Evolutionary conservation across 225 moss, liverwort and hornwort species (phyloP), one percentile per base, ranked within the genome.

Genomic region (Sphagnum contortum): DNA sequence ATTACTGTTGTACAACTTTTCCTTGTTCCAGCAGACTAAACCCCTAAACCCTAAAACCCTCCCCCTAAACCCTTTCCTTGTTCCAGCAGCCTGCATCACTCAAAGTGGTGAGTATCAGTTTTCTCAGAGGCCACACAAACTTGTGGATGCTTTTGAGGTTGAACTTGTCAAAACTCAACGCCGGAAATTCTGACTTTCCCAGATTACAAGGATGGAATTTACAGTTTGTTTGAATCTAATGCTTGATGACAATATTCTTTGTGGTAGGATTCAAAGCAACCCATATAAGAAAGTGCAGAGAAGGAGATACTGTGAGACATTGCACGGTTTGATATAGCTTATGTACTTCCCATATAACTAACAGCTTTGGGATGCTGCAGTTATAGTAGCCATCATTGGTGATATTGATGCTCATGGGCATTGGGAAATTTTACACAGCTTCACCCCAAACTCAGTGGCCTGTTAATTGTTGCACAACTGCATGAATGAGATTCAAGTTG

Each of bases 371-470:
- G 29, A 29, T 29, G 29, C 29, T 29, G 29, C 29, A 29, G 29
- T 29, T 29, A 29, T 29, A 29, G 72, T 94, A 94, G 44, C 86
- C 73, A 50, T 82, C 57, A 57, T 88, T 55, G n/a, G 79, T 67
- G 3, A 94, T 82, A 44, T 84, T 77, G 67, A 94, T 66, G 53
- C 73, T 81, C 49, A 62, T 63, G 3, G 90, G 90, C 72, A 90
- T 83, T 8, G 93, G 93, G 86, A 4, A 47, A 69, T 29, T 29
- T 29, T 29, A 1, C 29, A 1, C 29, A 29, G 29, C 29, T 81
- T 81, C 29, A 94, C 49, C 11, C 93, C 93, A 59, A 94, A 90
- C 81, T 94, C 93, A 4, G 93, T 94, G 49, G 90, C 93, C 29
- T 29, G 29, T 29, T n/a, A 80, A 57, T 0, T 90, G 5, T 12